Evolutionary conservation across 345 rosid species (phyloP), one percentile per base, ranked within the genome.

Genomic region (Arabidopsis suecica): DNA sequence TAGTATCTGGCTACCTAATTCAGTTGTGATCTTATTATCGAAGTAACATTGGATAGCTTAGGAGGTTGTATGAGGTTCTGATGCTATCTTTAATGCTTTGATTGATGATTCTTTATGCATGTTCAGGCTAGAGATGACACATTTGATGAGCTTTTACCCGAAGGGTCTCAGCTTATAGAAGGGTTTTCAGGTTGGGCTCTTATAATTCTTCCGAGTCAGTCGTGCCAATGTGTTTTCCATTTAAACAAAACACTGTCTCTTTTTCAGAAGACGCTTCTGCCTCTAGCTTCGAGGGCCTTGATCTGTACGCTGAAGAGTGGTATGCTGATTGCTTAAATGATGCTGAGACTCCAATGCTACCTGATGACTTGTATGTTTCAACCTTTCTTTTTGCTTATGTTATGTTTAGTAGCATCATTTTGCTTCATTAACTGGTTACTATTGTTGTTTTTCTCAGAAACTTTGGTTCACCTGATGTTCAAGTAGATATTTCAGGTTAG

Each of bases 301-400:
- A 89, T 82, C 85, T 81, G 41, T 76, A 86, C 42, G 81, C 86
- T 75, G 97, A 89, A 72, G 79, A 82, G 42, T 91, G 96, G 97
- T 81, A 87, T 45, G 83, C 90, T 61, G 85, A 88, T 45, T 93
- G 87, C 84, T 66, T 93, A 66, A 91, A 87, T 62, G 91, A 89
- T 62, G 14, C 83, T 2, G 96, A 89, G 54, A 84, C 83, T 81
- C 79, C 78, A 63, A 70, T 47, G 36, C 63, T 85, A 57, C 80
- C 89, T 56, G 83, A 84, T 83, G 85, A 87, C 70, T 82, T 88
- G 97, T 89, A 93, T 67, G 92, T 74, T 61, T 73, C 42, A 0
- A 28, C 47, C 44, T 23, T 66, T 66, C 4, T 61, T 67, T 40
- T 11, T 53, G 44, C 75, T 66, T 55, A 64, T 22, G 7, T 37